Conservation (phyloP, 2,329 filamentous ascomycete genomes). For the Alternaria ethzedia region DNA sequence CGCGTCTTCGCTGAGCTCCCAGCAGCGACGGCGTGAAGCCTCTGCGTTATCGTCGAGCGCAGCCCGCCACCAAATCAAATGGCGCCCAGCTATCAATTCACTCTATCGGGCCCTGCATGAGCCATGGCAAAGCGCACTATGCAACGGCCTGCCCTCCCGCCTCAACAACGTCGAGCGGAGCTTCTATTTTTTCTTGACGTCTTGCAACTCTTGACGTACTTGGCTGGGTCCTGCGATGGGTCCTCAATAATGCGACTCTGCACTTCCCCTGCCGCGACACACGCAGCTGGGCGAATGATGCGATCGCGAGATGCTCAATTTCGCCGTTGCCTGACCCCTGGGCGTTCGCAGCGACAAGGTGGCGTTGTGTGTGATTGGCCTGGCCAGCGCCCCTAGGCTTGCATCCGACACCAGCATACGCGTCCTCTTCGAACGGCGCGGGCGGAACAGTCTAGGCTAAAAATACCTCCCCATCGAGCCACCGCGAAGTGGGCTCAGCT, state of each 20-base stretch:
- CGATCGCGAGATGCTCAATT: background rate
- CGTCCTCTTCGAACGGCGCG: conserved; percentile 9
- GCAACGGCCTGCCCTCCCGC: conserved; percentile 13
- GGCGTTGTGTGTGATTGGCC: conserved; percentile 3
- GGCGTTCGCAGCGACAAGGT: conserved; percentile 6
- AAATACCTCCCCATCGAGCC: background rate
- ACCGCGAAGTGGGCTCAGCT: conserved; percentile 3
- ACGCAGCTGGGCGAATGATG: background rate
- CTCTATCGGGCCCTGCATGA: conserved; percentile 22
- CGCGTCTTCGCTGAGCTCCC: background rate
- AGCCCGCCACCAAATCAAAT: conserved; percentile 22
- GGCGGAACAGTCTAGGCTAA: background rate
- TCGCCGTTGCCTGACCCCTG: conserved; percentile 12
- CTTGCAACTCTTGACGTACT: background rate
- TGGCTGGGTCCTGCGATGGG: background rate
- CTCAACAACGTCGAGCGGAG: conserved; percentile 10
- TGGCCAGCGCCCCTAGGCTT: background rate
- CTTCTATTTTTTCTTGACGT: conserved; percentile 6
- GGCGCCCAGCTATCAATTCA: conserved; percentile 22
- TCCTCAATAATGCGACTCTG: background rate
- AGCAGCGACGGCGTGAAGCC: background rate
- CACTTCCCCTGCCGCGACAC: background rate
- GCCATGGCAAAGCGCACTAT: conserved; percentile 19
- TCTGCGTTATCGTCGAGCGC: conserved; percentile 12
- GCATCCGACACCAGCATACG: conserved; percentile 10